phyloP scores from a whole-genome alignment of 495 filamentous ascomycete genomes.

The Talaromyces wortmannii region DNA sequence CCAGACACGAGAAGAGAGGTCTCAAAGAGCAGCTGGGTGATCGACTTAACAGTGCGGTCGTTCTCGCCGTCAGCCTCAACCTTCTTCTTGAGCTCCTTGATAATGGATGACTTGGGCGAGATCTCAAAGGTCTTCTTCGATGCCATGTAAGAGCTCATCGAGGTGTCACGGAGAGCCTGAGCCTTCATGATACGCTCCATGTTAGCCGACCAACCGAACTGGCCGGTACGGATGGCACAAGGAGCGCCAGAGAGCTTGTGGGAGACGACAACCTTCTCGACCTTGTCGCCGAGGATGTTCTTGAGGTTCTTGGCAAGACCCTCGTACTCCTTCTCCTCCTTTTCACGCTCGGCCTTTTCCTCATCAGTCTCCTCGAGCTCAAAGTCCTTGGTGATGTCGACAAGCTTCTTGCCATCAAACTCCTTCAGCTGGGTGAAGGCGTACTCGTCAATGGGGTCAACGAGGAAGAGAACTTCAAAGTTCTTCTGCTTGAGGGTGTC shows the following conservation, averaged over 20 bases:
- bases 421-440: constrained; percentile 99
- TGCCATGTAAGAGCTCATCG: constrained; percentile 99
- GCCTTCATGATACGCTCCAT: constrained; percentile 99
- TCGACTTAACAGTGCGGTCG: constrained; percentile 96
- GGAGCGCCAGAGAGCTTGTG: constrained; percentile 95
- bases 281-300: constrained; percentile 98
- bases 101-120: constrained; percentile 94
- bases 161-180: constrained; percentile 98
- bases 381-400: constrained; percentile 99
- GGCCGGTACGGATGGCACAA: constrained; percentile 98
- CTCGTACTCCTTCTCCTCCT: constrained; percentile 97
- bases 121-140: constrained; percentile 99
- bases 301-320: constrained; percentile 88
- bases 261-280: constrained; percentile 98
- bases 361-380: constrained; percentile 99
- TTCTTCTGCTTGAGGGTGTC: constrained; percentile 98
- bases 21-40: constrained; percentile 96
- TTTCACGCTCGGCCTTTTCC: constrained; percentile 96
- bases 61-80: constrained; percentile 94
- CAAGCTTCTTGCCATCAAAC: constrained; percentile 99
- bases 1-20: constrained; percentile 96
- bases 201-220: constrained; percentile 99
- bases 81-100: constrained; percentile 99
- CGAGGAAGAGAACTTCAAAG: constrained; percentile 98
- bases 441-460: constrained; percentile 99